Base-by-base conservation (phyloP, 441 rosid species). In the Brassica balearica region DNA sequence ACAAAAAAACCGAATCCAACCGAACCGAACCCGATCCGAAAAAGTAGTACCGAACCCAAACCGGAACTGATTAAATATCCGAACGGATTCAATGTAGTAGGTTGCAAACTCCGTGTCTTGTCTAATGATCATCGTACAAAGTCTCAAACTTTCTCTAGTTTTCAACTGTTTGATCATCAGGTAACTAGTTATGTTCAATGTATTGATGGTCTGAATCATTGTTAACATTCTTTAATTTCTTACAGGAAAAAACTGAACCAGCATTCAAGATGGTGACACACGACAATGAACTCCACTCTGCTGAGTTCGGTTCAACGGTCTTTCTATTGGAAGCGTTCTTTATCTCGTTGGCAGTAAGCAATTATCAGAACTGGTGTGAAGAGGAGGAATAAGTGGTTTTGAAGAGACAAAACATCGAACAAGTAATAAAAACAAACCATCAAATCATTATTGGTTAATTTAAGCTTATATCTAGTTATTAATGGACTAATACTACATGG, bases 71-170 rank as follows among this genome's bases (percentile, higher is more conserved):
- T 17, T 17, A 17, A 17, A 17, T 17, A 17, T 17, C 17, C 17
- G 17, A 17, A 17, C 17, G 17, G 17, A 17, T 17, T 17, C 17
- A 17, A 17, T 17, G 17, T 17, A 17, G 17, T 17, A 17, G 98
- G 97, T 67, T 94, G 98, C 81, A 85, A 87, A 72, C 83, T 91
- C 2, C 82, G 87, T 4, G 73, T 87, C 11, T 84, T 95, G 48
- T 79, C 88, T 43, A 43, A 56, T 64, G 76, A 80, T 59, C 78
- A 80, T 64, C 77, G 68, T 22, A 71, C 68, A 29, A 77, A 66
- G 70, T 59, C 71, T 69, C 32, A 58, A 25, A 53, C 82, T 75
- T 73, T 74, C 72, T 75, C 83, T 36, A 74, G 63, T 75, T 80
- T 88, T 62, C 83, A 94, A 75, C 85, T 92, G 27, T 86, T 82